Conservation (phyloP, 2,329 filamentous ascomycete species). For the Scedosporium apiospermum region DNA sequence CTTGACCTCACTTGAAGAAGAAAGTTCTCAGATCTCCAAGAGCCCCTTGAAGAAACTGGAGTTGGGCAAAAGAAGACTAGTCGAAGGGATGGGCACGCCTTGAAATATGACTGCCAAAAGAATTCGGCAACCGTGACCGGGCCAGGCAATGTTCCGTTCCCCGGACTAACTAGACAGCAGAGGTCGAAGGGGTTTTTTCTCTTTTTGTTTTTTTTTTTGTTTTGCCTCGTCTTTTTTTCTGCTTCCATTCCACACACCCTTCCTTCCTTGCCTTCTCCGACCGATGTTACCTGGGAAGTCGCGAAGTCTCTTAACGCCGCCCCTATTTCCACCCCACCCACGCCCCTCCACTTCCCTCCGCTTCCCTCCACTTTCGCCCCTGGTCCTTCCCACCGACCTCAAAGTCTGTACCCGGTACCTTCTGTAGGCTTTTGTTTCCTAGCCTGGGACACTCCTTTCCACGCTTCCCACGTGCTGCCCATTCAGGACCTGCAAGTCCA, state of each 20-base stretch:
- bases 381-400: not conserved
- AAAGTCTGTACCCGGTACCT: not conserved
- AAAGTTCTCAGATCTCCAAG: not conserved
- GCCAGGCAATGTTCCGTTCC: constrained; percentile 1
- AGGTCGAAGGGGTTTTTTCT: not conserved
- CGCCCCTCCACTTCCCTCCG: not conserved
- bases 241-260: not conserved
- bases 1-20: not conserved
- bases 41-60: not conserved
- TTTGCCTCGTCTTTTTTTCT: not conserved
- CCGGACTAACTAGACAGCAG: not conserved
- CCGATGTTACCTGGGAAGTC: not conserved
- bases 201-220: not conserved
- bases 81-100: not conserved
- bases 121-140: constrained; percentile 1
- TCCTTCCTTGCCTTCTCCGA: not conserved
- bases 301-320: not conserved
- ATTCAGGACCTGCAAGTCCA: no score
- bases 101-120: not conserved
- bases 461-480: no score
- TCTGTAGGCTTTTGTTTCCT: no score
- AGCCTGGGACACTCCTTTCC: no score
- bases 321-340: not conserved
- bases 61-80: not conserved
- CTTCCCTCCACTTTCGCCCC: not conserved